Percentiles rank a stretch among this genome's conserved stretches.
Conservation (phyloP, 1,284 basidiomycete genomes). For the Calocybe gambosa region DNA sequence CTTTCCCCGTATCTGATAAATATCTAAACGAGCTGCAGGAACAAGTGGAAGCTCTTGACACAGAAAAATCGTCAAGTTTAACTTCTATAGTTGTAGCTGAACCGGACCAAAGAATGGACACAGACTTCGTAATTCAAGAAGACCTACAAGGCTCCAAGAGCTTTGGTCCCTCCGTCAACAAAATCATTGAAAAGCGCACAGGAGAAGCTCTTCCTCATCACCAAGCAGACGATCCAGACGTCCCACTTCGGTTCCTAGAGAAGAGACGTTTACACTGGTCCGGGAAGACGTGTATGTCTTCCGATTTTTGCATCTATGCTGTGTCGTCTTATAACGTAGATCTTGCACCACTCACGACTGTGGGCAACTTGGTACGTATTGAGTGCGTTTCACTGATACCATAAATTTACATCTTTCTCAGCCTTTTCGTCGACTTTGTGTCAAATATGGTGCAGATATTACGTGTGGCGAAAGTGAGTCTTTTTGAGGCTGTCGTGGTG, state of each 20-base stretch:
- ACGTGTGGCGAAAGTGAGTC: slow-evolving; percentile 87
- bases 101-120: slow-evolving; percentile 28
- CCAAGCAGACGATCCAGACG: slow-evolving; percentile 56
- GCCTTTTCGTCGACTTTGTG: slow-evolving; percentile 92
- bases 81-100: slow-evolving; percentile 26
- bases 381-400: background rate
- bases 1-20: slow-evolving; percentile 57
- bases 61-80: slow-evolving; percentile 19
- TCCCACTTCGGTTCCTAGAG: slow-evolving; percentile 68
- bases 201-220: slow-evolving; percentile 22
- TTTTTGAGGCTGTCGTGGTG: background rate
- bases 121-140: slow-evolving; percentile 1
- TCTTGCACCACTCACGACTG: slow-evolving; percentile 91
- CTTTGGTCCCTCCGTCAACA: slow-evolving; percentile 8
- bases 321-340: slow-evolving; percentile 38
- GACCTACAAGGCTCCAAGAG: background rate
- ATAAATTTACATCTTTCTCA: slow-evolving; percentile 23
- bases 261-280: slow-evolving; percentile 86
- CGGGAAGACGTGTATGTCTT: slow-evolving; percentile 73
- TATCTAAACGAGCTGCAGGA: slow-evolving; percentile 60
- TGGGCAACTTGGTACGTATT: slow-evolving; percentile 81
- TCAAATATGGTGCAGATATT: slow-evolving; percentile 86
- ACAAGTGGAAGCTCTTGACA: slow-evolving; percentile 29
- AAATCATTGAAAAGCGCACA: slow-evolving; percentile 28
- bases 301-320: background rate